Evolutionary conservation across 805 yeast species (phyloP).

Genomic region (Hagleromyces aurorensis): DNA sequence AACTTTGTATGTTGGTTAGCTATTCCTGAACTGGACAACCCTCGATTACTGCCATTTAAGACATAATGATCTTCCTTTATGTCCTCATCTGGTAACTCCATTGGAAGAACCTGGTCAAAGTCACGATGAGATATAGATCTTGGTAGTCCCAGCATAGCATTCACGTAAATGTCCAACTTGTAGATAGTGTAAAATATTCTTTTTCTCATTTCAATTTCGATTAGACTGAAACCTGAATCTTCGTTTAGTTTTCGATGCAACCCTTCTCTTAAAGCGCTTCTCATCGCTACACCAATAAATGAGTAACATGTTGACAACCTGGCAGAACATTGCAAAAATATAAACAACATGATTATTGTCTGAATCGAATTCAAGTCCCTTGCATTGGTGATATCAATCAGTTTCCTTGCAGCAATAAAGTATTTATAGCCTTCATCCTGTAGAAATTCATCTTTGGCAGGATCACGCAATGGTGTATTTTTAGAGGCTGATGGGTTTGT

Average conservation of each 20-base stretch:
- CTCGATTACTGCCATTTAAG: conserved; percentile 20
- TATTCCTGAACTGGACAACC: conserved; percentile 38
- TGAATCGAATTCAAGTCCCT: conserved; percentile 78
- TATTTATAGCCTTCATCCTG: conserved; percentile 70
- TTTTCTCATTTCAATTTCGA: conserved; percentile 79
- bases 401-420: conserved; percentile 76
- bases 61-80: conserved; percentile 51
- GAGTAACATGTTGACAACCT: conserved; percentile 84
- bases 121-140: conserved; percentile 69
- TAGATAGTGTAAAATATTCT: conserved; percentile 82
- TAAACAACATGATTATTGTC: conserved; percentile 76
- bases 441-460: conserved; percentile 24
- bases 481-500: conserved; percentile 1
- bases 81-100: conserved; percentile 79
- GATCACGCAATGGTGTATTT: background rate
- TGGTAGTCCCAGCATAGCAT: conserved; percentile 84
- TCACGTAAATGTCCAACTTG: conserved; percentile 85
- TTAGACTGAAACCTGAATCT: conserved; percentile 41
- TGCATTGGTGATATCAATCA: conserved; percentile 81
- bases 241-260: conserved; percentile 64
- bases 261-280: conserved; percentile 82
- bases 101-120: conserved; percentile 79
- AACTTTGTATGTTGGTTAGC: conserved; percentile 81
- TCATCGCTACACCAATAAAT: conserved; percentile 79
- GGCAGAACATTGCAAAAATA: conserved; percentile 85